These are phyloP conservation scores for Sorghum bicolor DNA, from an alignment of 176 grass and related monocot genomes.

Conservation along the genomic window Sorghum_bicolor_NCBIv3 NC_012877.2:62124001-62124500, in stretches of 20 bases:
- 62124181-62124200: slow-evolving; percentile 42
- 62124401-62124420: background rate
- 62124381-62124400: too few species aligned
- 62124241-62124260: slow-evolving; percentile 89
- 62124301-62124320: slow-evolving; percentile 74
- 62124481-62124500: background rate
- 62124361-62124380: slow-evolving; percentile 26
- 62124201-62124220: slow-evolving; percentile 60
- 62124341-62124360: slow-evolving; percentile 44
- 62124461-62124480: background rate
- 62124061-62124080: slow-evolving; percentile 95
- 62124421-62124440: background rate
- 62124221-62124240: slow-evolving; percentile 55
- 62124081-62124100: slow-evolving; percentile 76
- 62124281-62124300: slow-evolving; percentile 79
- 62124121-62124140: slow-evolving; percentile 96
- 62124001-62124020: too few species aligned
- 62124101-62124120: slow-evolving; percentile 84
- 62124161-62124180: slow-evolving; percentile 82
- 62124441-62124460: background rate
- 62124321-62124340: slow-evolving; percentile 90
- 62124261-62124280: slow-evolving; percentile 63
- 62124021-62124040: slow-evolving; percentile 51
- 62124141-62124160: slow-evolving; percentile 77
- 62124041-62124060: slow-evolving; percentile 85